Percentiles rank a stretch among this genome's conserved stretches.
Evolutionary conservation across 2,329 filamentous ascomycete genomes (phyloP).

Genomic region (Fusarium chaquense): DNA sequence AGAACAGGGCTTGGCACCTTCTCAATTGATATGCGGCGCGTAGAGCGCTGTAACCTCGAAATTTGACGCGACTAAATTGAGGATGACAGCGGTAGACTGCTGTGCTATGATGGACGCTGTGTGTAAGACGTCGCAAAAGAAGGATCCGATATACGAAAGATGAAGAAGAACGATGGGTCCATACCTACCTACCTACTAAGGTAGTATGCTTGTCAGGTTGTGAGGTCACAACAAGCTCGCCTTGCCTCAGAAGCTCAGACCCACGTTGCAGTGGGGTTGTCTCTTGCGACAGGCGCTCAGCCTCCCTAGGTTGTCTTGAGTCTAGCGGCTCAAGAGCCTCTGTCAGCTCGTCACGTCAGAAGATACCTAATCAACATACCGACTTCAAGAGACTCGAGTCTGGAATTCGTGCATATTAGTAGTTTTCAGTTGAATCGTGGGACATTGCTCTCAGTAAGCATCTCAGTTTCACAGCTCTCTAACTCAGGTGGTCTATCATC

Average conservation of each 20-base stretch:
- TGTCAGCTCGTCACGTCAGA: constrained; percentile 1
- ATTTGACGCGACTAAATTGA: background rate
- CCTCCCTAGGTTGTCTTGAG: background rate
- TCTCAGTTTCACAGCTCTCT: background rate
- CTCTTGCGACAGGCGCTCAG: constrained; percentile 6
- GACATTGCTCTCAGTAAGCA: background rate
- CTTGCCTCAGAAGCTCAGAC: background rate
- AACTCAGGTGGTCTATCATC: background rate
- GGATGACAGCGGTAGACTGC: background rate
- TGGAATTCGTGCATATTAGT: background rate
- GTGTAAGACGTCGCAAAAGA: background rate
- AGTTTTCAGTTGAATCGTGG: no score
- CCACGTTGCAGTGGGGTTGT: constrained; percentile 13
- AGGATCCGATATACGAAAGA: background rate
- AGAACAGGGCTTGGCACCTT: constrained; percentile 5
- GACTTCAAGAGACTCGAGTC: background rate
- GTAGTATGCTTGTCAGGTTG: background rate
- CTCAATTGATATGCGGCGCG: constrained; percentile 4
- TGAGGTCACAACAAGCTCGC: constrained; percentile 24
- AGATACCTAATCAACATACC: constrained; percentile 1
- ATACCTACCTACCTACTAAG: no score
- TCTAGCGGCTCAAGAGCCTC: background rate
- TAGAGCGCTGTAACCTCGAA: background rate
- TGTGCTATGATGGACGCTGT: background rate
- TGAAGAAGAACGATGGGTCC: constrained; percentile 2